Base-by-base conservation (phyloP, 345 rosid genomes). In the Eutrema heterophyllum region DNA sequence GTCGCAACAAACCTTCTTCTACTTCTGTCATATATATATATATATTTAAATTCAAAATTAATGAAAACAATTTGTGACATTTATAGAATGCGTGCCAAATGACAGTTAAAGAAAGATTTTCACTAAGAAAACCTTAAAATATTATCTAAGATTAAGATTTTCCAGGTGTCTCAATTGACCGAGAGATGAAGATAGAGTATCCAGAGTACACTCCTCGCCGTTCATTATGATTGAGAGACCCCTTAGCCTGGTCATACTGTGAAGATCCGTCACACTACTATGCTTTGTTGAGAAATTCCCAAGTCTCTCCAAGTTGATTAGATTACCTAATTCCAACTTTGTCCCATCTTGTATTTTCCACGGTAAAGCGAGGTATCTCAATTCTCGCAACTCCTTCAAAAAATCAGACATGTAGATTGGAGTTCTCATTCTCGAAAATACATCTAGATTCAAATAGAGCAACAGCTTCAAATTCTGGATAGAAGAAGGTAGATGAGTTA, bases 1-100 rank as follows among this genome's bases (percentile, higher is more conserved):
- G 57, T 53, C 62, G 57, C 26, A 7, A 44, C 15, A 92, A 3
- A 7, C 87, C 88, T 77, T 83, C 86, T 0, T 7, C 68, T 5
- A 83, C 40, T 70, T 81, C 73, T 27, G n/a, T n/a, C n/a, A n/a
- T n/a, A n/a, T n/a, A n/a, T n/a, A n/a, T n/a, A n/a, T n/a, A n/a
- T n/a, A n/a, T n/a, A n/a, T n/a, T n/a, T n/a, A n/a, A n/a, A n/a
- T n/a, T n/a, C n/a, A n/a, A n/a, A n/a, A n/a, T n/a, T n/a, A n/a
- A n/a, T n/a, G n/a, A n/a, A n/a, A n/a, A n/a, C n/a, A n/a, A n/a
- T n/a, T n/a, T n/a, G n/a, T n/a, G n/a, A n/a, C n/a, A n/a, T n/a
- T n/a, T n/a, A 21, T 1, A 21, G 21, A 21, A 21, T 21, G 21
- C 21, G 21, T 21, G 21, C 21, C 21, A 21, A 21, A 21, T 21